Evolutionary conservation across 2,329 filamentous ascomycete species (phyloP), one percentile per base, ranked within the genome.

Genomic region (Sphaerulina populicola): DNA sequence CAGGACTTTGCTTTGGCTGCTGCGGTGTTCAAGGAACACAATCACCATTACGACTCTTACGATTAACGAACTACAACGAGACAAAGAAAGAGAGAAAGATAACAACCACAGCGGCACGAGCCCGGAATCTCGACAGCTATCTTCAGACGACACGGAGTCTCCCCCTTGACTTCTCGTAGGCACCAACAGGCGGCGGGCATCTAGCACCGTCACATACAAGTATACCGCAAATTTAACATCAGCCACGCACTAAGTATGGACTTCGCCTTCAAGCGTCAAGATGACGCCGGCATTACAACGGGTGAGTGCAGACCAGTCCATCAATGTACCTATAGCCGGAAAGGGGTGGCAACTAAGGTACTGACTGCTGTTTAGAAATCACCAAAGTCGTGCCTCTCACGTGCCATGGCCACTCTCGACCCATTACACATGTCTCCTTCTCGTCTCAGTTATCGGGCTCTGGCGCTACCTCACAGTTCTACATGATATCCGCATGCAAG

Each of bases 381-480:
- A 74, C 72, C 44, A 76, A 76, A 62, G 88, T 89, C 52, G 88
- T 95, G 49, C 90, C 90, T 51, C 73, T 96, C 68, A 96, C 90
- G 59, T 96, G 90, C 70, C 90, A 96, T 70, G 90, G 90, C 57
- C 90, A 96, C 70, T 94, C 90, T 47, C 82, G 90, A 53, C 90
- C 90, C 1, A 89, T 96, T 47, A 88, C 90, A 6, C 90, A 96
- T 69, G 80, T 95, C 64, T 86, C 82, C 69, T 96, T 96, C 72
- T 96, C 90, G 21, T 81, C 85, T 10, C 77, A 90, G 11, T 81
- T 89, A 57, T 44, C 60, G 23, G 56, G 54, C 49, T 55, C 60
- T 44, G 52, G 56, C 23, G 45, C 62, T 14, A 55, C 61, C 9
- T 58, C 63, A 6, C 64, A 66, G 51, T 96, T 93, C 71, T 95